Percentiles rank a stretch among this genome's conserved stretches.
Evolutionary conservation across 2,329 filamentous ascomycete genomes (phyloP).

Genomic region (Neopestalotiopsis clavispora): DNA sequence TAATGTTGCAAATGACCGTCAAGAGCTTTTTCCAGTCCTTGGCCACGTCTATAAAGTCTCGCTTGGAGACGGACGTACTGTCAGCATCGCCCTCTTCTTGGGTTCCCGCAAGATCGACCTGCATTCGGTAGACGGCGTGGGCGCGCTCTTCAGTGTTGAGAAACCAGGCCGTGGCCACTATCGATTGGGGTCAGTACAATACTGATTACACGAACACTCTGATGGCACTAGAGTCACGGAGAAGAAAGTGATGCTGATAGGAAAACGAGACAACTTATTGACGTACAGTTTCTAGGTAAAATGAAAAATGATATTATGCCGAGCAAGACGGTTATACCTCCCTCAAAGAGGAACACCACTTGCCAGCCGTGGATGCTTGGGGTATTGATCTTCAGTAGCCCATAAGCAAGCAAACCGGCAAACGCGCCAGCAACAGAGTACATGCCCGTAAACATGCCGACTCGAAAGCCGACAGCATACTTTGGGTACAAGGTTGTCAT

Average conservation of each 20-base stretch:
- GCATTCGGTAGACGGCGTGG: constrained; percentile 33
- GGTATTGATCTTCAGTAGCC: constrained; percentile 17
- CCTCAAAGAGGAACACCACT: constrained; percentile 25
- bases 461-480: constrained; percentile 23
- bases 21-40: constrained; percentile 25
- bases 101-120: constrained; percentile 28
- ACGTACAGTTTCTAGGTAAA: constrained; percentile 27
- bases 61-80: constrained; percentile 13
- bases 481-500: constrained; percentile 27
- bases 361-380: constrained; percentile 22
- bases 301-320: constrained; percentile 27
- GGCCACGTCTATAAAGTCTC: constrained; percentile 20
- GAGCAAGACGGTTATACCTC: constrained; percentile 27
- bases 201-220: too few species aligned
- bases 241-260: too few species aligned
- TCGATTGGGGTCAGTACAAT: neutral
- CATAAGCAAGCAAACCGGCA: constrained; percentile 28
- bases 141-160: constrained; percentile 34
- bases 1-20: constrained; percentile 21
- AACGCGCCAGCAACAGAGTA: constrained; percentile 29
- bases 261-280: neutral
- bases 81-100: constrained; percentile 18
- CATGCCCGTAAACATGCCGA: constrained; percentile 25
- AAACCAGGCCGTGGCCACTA: constrained; percentile 31
- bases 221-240: too few species aligned